Conservation (phyloP, 768 basidiomycete genomes). For the Vararia minispora region DNA sequence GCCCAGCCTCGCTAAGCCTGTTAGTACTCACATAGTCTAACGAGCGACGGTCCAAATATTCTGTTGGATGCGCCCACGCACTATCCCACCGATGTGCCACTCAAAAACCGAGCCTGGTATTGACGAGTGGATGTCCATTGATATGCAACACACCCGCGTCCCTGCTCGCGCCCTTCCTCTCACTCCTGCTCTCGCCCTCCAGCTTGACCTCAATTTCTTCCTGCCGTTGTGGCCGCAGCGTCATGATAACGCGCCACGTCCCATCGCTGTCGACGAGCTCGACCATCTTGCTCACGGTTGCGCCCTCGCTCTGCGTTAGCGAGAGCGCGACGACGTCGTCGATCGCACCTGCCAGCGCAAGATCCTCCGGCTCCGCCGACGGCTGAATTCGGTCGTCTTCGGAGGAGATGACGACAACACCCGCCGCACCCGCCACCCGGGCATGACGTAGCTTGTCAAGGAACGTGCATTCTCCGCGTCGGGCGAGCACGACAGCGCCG, state of each 20-base stretch:
- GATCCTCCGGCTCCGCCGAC: conserved; percentile 45
- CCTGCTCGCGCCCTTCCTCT: conserved; percentile 17
- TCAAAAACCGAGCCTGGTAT: conserved; percentile 72
- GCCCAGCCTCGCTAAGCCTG: too few species aligned
- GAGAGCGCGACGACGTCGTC: conserved; percentile 50
- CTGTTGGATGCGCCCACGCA: too few species aligned
- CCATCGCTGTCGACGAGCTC: conserved; percentile 35
- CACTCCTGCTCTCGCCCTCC: too few species aligned
- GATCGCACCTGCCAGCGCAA: conserved; percentile 42
- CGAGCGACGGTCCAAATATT: too few species aligned
- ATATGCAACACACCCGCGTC: conserved; percentile 56
- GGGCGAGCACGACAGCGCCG: conserved; percentile 49
- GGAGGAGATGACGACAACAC: conserved; percentile 65
- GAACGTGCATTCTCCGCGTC: conserved; percentile 83
- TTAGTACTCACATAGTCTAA: too few species aligned
- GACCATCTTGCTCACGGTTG: conserved; percentile 44
- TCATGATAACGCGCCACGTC: conserved; percentile 38
- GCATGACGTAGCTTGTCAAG: conserved; percentile 71
- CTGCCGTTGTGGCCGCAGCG: conserved; percentile 20
- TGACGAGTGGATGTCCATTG: conserved; percentile 65
- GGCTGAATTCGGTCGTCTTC: conserved; percentile 54
- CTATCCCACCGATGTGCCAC: too few species aligned
- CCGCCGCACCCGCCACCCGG: conserved; percentile 57
- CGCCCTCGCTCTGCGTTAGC: conserved; percentile 40
- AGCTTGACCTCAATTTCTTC: conserved; percentile 13